Evolutionary conservation across 495 filamentous ascomycete genomes (phyloP), one percentile per base, ranked within the genome.

Genomic region (Daldinia loculata): DNA sequence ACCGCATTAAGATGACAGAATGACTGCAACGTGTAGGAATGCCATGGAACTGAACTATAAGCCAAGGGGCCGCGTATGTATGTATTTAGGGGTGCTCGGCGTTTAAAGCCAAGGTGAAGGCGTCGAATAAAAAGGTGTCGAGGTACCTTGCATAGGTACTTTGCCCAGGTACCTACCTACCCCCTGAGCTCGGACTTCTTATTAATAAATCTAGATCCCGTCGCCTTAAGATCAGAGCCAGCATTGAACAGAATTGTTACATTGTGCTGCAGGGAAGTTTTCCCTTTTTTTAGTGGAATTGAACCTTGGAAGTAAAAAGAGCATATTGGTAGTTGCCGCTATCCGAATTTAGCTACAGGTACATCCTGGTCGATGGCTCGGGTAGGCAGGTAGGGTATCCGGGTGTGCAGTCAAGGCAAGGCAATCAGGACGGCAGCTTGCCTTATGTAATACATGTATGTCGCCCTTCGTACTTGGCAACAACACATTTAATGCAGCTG

Each of bases 81-180:
- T 41, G 12, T 56, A 43, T 36, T 57, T 55, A 68, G 12, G 29
- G 52, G 30, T 67, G 27, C 59, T 63, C 36, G 63, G 63, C 59
- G 63, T 60, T 60, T 19, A 36, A 39, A 30, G 45, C 43, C 36
- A 53, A 59, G 19, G 6, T 63, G 48, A 56, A 50, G 32, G 32
- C 51, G 53, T 19, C 56, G 38, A 65, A 70, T 65, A 38, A 64
- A 59, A 56, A 67, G 26, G 52, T 59, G 52, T 58, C 19, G 50
- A 69, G 43, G 17, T 41, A 34, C 26, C 26, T 36, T 38, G n/a
- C 22, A 27, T 27, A n/a, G 32, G 32, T 34, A 12, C 32, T 53
- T 53, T 27, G 2, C 17, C 41, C 41, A n/a, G 41, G 15, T n/a
- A n/a, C 9, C 15, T 45, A 19, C 15, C 17, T 12, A 52, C 41